phyloP scores from a whole-genome alignment of 176 grass and related monocot species.

The Coix lacrymajobi region DNA sequence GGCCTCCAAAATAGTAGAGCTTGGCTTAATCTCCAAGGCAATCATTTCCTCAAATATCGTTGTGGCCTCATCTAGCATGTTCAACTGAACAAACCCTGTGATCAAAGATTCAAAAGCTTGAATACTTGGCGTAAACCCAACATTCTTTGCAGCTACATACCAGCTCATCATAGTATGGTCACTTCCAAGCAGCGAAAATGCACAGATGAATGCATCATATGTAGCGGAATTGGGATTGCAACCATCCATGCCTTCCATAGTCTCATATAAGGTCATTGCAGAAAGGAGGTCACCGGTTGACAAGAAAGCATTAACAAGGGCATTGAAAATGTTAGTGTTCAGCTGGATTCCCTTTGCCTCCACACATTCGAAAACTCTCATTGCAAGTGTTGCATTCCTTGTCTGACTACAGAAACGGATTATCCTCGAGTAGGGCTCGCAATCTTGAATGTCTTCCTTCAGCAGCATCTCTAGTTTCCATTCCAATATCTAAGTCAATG shows the following conservation, averaged over 20 bases:
- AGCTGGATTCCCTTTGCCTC: constrained; percentile 30
- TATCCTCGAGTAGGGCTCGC: constrained; percentile 26
- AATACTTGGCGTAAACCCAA: constrained; percentile 43
- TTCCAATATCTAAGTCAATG: constrained; percentile 37
- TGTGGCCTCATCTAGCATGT: constrained; percentile 43
- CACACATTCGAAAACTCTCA: constrained; percentile 26
- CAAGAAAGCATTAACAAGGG: constrained; percentile 32
- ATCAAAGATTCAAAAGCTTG: constrained; percentile 45
- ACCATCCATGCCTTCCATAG: constrained; percentile 23
- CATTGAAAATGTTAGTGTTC: constrained; percentile 45
- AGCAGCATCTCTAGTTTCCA: constrained; percentile 47
- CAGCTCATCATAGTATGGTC: constrained; percentile 39
- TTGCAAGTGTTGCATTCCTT: constrained; percentile 27
- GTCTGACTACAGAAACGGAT: constrained; percentile 33
- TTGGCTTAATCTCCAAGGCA: constrained; percentile 33
- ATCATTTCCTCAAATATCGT: constrained; percentile 39
- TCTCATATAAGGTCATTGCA: constrained; percentile 41
- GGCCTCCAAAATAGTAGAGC: constrained; percentile 37
- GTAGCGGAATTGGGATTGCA: constrained; percentile 36
- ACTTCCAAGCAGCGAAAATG: constrained; percentile 28
- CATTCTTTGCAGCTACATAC: constrained; percentile 44
- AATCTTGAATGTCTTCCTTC: constrained; percentile 29
- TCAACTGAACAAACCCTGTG: constrained; percentile 29
- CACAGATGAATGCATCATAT: constrained; percentile 41
- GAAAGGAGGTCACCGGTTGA: constrained; percentile 33